Conservation (phyloP, 192 early-diverging fungal species). For the Coemansia aciculifera region DNA sequence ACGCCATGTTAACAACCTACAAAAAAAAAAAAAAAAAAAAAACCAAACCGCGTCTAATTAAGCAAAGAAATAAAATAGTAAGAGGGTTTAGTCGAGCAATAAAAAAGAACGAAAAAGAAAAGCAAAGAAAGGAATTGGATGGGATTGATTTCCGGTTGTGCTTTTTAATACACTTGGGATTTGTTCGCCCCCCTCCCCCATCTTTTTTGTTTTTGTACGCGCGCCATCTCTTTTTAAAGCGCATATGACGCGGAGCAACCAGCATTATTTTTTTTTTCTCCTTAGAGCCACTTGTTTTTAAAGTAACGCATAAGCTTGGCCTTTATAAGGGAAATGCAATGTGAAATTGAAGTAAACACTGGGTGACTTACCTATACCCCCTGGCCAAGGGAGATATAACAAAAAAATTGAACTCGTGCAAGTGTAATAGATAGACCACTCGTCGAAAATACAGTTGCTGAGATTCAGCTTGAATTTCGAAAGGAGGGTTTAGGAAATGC, state of each 20-base stretch:
- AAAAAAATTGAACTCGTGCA: neutral
- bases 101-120: neutral
- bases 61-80: neutral
- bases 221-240: conserved; percentile 6
- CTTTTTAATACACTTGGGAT: neutral
- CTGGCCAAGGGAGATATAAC: neutral
- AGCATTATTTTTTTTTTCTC: neutral
- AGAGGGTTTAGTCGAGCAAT: neutral
- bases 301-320: neutral
- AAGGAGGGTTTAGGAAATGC: neutral
- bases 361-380: neutral
- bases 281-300: neutral
- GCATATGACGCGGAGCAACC: conserved; percentile 1
- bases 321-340: neutral
- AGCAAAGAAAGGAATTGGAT: neutral
- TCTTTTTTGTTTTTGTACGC: conserved; percentile 4
- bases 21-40: conserved; percentile 11
- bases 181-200: neutral
- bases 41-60: conserved; percentile 3
- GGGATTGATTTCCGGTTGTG: conserved; percentile 2
- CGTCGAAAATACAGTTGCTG: neutral
- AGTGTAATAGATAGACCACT: conserved; percentile 3
- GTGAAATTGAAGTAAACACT: neutral
- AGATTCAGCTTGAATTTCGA: neutral
- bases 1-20: conserved; percentile 33